phyloP scores from a whole-genome alignment of 495 filamentous ascomycete genomes.

The Ascodesmis nigricans region DNA sequence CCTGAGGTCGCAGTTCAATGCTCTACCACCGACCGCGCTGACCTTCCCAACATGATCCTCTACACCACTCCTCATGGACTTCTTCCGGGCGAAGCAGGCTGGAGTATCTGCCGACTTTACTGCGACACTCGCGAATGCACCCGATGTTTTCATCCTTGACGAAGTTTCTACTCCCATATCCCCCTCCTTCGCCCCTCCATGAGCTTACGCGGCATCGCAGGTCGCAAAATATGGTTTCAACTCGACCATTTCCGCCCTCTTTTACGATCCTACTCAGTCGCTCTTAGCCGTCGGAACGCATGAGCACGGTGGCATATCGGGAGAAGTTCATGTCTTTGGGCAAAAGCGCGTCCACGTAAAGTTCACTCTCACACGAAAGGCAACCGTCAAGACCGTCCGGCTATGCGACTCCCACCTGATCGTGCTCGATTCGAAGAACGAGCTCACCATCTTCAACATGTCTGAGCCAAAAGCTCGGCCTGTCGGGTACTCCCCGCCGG shows the following conservation, averaged over 20 bases:
- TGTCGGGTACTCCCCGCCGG: slow-evolving; percentile 44
- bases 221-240: slow-evolving; percentile 68
- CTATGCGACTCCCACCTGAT: slow-evolving; percentile 41
- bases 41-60: not conserved
- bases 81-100: slow-evolving; percentile 77
- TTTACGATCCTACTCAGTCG: slow-evolving; percentile 85
- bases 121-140: slow-evolving; percentile 38
- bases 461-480: slow-evolving; percentile 7
- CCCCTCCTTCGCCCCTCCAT: slow-evolving; percentile 4
- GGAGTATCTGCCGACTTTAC: slow-evolving; percentile 60
- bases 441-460: slow-evolving; percentile 59
- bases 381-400: slow-evolving; percentile 46
- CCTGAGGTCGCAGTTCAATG: too few relatives aligned
- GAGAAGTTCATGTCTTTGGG: slow-evolving; percentile 80
- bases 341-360: slow-evolving; percentile 54
- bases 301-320: slow-evolving; percentile 52
- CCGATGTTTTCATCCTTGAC: slow-evolving; percentile 58
- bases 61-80: slow-evolving; percentile 22
- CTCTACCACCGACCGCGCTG: not conserved
- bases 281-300: slow-evolving; percentile 82
- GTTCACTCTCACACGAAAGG: slow-evolving; percentile 38
- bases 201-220: slow-evolving; percentile 22
- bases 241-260: slow-evolving; percentile 45
- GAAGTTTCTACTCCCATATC: slow-evolving; percentile 31
- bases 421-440: slow-evolving; percentile 62